A percentile compares a stretch with the other conserved stretches of the same genome.
Evolutionary conservation across 1,284 basidiomycete species (phyloP).

Genomic region (Trametes hirsuta): DNA sequence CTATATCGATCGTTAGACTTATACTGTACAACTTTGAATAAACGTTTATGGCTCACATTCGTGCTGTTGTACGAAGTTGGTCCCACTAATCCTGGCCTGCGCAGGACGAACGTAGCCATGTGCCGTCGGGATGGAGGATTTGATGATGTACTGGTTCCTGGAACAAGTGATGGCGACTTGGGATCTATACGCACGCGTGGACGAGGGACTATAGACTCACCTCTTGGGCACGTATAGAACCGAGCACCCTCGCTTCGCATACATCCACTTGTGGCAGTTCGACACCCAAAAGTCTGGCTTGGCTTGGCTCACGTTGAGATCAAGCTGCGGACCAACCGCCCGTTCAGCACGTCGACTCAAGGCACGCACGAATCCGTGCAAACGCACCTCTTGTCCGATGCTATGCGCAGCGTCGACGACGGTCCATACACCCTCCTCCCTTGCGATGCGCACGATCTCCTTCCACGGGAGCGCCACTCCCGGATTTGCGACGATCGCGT

Average conservation of each 20-base stretch:
- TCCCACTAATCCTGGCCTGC: constrained; percentile 18
- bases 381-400: constrained; percentile 54
- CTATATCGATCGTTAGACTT: constrained; percentile 38
- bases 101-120: constrained; percentile 53
- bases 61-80: constrained; percentile 61
- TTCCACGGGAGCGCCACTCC: constrained; percentile 83
- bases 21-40: too few species aligned
- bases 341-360: not conserved
- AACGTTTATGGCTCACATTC: constrained; percentile 47
- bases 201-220: constrained; percentile 40
- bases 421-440: constrained; percentile 67
- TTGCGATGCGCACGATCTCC: constrained; percentile 71
- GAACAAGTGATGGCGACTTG: not conserved
- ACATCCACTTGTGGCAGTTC: constrained; percentile 88
- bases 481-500: constrained; percentile 73
- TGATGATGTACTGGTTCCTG: constrained; percentile 81
- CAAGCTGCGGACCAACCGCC: constrained; percentile 26
- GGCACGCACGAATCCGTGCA: not conserved
- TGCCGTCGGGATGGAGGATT: constrained; percentile 77
- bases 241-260: constrained; percentile 71
- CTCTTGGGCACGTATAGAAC: constrained; percentile 79
- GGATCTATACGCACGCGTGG: too few species aligned
- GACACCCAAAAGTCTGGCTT: constrained; percentile 84
- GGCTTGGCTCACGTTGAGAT: constrained; percentile 60
- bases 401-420: constrained; percentile 87